Base-by-base conservation (phyloP, 192 early-diverging fungal species). In the Coemansia nantahalensis region DNA sequence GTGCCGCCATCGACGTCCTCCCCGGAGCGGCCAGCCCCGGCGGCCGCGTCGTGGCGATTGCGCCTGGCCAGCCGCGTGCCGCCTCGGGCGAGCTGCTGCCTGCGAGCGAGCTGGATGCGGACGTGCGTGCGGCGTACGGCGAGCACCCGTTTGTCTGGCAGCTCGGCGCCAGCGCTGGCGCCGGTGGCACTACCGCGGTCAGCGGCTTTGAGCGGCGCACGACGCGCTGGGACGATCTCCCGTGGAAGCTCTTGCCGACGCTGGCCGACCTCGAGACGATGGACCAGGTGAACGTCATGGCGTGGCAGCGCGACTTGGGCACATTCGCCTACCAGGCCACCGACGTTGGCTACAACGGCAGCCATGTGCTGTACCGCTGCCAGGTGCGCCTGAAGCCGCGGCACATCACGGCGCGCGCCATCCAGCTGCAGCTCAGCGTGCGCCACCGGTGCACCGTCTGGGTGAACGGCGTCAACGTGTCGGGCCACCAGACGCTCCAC, bases 401-500 rank as follows among this genome's bases (percentile, higher is more conserved):
- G 36, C 71, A 59, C 22, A 52, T 61, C 19, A 72, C 19, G 10
- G 34, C 49, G 38, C 39, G 39, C 36, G 56, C 44, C 12, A 67
- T 88, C 18, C 35, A 46, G 15, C 63, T 94, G 19, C 70, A 73
- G 39, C 50, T 92, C 28, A 90, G 89, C 56, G 78, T 75, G 31
- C 81, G 92, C 21, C 83, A 94, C 66, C 75, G 88, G 30, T 79
- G 76, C 46, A 86, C 84, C 0, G 58, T 89, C 17, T 82, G 82
- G 59, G 52, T 89, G 32, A 94, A 94, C 62, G 82, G 82, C 0
- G 43, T 77, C 24, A 82, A 87, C 51, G 66, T 87, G 48, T 90
- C 88, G 9, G 88, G 89, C 1, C 88, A 94, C 52, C 86, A 84
- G 47, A 89, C 87, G 0, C 90, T 90, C 55, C 83, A 83, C 23